Percentiles rank a stretch among this genome's conserved stretches.
phyloP scores from a whole-genome alignment of 257 asterid genomes.

The Solanum boliviense region DNA sequence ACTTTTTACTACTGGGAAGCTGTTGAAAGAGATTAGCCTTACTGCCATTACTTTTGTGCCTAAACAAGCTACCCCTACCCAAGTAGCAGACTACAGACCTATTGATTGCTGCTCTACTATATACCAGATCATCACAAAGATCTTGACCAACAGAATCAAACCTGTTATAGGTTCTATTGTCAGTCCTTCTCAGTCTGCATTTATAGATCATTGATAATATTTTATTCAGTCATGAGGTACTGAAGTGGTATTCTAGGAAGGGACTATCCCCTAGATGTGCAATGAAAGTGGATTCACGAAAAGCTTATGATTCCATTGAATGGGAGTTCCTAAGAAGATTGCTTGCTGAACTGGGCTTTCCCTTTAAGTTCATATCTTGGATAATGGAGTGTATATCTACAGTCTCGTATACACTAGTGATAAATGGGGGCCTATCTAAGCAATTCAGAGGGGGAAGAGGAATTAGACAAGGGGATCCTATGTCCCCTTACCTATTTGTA shows the following conservation, averaged over 20 bases:
- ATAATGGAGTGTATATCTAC: neutral
- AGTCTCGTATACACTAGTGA: neutral
- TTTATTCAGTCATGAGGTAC: neutral
- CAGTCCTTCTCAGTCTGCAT: neutral
- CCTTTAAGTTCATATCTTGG: neutral
- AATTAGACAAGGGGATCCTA: neutral
- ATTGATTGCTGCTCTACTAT: neutral
- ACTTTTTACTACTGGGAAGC: neutral
- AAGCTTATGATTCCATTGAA: too few relatives aligned
- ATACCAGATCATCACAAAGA: neutral
- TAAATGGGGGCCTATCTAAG: neutral
- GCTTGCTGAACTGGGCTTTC: neutral
- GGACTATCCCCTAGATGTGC: neutral
- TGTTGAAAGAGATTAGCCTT: neutral
- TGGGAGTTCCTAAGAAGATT: neutral
- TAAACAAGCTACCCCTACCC: neutral
- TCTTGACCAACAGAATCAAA: neutral
- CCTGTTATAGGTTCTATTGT: neutral
- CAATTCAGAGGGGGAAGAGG: neutral
- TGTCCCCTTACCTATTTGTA: neutral
- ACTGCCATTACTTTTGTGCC: neutral
- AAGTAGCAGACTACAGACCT: neutral
- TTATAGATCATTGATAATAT: neutral
- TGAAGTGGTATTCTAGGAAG: neutral
- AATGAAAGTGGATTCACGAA: neutral